Conservation (phyloP, 495 filamentous ascomycete species). For the Acidomyces sp. region DNA sequence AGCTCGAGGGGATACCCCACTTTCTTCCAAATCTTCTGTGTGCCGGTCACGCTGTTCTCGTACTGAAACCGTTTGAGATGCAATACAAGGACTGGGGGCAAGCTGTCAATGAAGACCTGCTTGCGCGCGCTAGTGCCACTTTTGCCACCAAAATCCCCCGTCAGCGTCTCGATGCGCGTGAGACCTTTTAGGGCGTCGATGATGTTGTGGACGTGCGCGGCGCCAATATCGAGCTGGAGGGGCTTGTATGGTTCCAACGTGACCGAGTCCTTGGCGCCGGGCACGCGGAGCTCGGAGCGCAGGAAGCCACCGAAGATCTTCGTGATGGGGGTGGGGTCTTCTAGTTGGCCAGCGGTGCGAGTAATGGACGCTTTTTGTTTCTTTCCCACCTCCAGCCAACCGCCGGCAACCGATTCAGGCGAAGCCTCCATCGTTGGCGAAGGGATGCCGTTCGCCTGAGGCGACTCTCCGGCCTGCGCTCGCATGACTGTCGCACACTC, state of each 20-base stretch:
- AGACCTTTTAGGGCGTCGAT: constrained; percentile 77
- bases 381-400: constrained; percentile 88
- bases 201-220: constrained; percentile 74
- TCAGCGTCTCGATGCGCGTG: constrained; percentile 68
- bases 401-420: constrained; percentile 28
- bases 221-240: constrained; percentile 84
- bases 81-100: constrained; percentile 85
- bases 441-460: constrained; percentile 29
- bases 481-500: constrained; percentile 73
- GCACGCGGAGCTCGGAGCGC: constrained; percentile 76
- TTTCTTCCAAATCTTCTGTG: constrained; percentile 98
- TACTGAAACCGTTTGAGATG: constrained; percentile 97
- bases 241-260: constrained; percentile 90
- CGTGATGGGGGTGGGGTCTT: constrained; percentile 68
- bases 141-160: constrained; percentile 68
- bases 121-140: constrained; percentile 72
- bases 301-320: constrained; percentile 91
- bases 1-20: constrained; percentile 88
- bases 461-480: constrained; percentile 6
- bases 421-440: constrained; percentile 28
- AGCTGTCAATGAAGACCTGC: constrained; percentile 85
- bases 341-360: constrained; percentile 65
- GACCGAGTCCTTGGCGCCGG: constrained; percentile 76
- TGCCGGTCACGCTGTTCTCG: constrained; percentile 64
- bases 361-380: constrained; percentile 81